Percentiles rank a stretch among this genome's conserved stretches.
phyloP scores from a whole-genome alignment of 2,329 filamentous ascomycete genomes.

The Cladosporium phlei region DNA sequence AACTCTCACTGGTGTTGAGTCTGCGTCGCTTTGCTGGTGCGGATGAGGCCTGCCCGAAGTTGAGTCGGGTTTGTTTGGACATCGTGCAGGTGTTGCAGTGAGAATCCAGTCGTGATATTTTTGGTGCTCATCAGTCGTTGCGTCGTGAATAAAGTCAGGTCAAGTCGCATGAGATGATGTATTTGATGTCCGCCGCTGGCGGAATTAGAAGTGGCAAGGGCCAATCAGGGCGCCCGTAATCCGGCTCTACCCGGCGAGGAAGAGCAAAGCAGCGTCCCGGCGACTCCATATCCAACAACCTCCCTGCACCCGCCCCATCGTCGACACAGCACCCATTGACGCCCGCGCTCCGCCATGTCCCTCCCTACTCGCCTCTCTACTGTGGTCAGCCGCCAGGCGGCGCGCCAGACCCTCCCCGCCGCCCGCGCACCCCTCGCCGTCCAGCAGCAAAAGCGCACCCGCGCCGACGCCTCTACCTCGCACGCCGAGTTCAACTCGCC shows the following conservation, averaged over 20 bases:
- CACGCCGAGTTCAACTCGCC: slow-evolving; percentile 49
- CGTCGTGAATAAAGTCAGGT: too few relatives aligned
- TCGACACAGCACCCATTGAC: slow-evolving; percentile 14
- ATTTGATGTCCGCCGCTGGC: too few relatives aligned
- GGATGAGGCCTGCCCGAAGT: not conserved
- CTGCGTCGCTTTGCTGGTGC: slow-evolving; percentile 1
- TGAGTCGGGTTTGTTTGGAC: not conserved
- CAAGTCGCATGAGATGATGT: too few relatives aligned
- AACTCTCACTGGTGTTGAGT: not conserved
- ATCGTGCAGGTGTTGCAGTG: too few relatives aligned
- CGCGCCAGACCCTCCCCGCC: slow-evolving; percentile 43
- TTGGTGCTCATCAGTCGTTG: too few relatives aligned
- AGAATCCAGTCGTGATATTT: too few relatives aligned
- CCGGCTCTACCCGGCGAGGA: not conserved
- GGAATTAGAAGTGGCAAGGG: not conserved
- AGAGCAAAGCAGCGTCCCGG: slow-evolving; percentile 9
- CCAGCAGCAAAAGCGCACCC: slow-evolving; percentile 35
- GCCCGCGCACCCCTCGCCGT: slow-evolving; percentile 41
- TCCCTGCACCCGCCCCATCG: slow-evolving; percentile 12
- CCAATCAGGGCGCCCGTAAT: not conserved
- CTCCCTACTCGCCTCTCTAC: slow-evolving; percentile 44
- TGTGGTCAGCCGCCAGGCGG: slow-evolving; percentile 44
- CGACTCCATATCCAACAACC: too few relatives aligned
- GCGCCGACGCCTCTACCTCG: slow-evolving; percentile 34
- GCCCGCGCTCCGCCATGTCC: slow-evolving; percentile 41